phyloP scores from a whole-genome alignment of 768 basidiomycete species.

The Lentinula edodes region DNA sequence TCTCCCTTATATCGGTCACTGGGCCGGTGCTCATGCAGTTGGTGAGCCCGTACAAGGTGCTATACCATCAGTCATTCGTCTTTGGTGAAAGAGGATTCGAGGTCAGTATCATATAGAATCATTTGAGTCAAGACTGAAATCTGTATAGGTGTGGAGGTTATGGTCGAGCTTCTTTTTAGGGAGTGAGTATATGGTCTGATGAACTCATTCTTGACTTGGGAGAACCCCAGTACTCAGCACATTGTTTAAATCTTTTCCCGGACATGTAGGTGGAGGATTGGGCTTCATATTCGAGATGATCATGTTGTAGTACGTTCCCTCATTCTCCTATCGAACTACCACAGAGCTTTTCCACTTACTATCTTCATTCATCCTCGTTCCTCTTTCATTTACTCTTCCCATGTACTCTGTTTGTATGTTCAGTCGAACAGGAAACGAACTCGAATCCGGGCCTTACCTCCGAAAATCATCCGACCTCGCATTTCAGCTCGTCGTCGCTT shows the following conservation, averaged over 20 bases:
- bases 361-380: too few relatives aligned
- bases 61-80: conserved; percentile 47
- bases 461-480: conserved; percentile 69
- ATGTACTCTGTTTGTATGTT: background rate
- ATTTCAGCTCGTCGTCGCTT: conserved; percentile 62
- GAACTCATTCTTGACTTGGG: conserved; percentile 13
- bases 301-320: conserved; percentile 58
- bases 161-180: conserved; percentile 74
- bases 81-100: conserved; percentile 36
- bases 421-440: conserved; percentile 60
- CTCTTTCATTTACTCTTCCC: too few relatives aligned
- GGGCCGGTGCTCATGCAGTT: conserved; percentile 51
- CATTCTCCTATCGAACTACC: background rate
- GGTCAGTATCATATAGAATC: conserved; percentile 28
- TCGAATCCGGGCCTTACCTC: conserved; percentile 58
- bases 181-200: conserved; percentile 29
- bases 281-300: conserved; percentile 59
- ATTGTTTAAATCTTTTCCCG: too few relatives aligned
- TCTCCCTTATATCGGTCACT: conserved; percentile 56
- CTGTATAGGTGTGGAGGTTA: conserved; percentile 61
- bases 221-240: background rate
- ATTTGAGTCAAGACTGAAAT: background rate
- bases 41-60: conserved; percentile 43
- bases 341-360: too few relatives aligned
- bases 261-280: conserved; percentile 26